Evolutionary conservation across 1,284 basidiomycete species (phyloP).

Genomic region (Naganishia albida): DNA sequence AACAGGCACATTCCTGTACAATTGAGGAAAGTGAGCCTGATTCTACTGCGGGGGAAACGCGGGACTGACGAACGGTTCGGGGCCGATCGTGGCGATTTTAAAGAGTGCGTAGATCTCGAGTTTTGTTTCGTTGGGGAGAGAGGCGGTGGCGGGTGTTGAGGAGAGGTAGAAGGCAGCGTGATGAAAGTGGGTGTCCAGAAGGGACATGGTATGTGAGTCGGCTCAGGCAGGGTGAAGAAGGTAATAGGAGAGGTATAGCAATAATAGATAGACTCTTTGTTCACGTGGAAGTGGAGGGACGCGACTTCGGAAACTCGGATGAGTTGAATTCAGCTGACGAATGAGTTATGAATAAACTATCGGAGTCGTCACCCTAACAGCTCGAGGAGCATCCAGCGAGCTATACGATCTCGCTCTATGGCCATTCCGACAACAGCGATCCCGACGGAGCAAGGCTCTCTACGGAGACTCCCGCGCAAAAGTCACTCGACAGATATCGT

Average conservation of each 20-base stretch:
- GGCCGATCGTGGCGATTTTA: constrained; percentile 31
- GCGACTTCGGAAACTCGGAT: too few species aligned
- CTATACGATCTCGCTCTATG: background rate
- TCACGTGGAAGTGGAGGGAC: constrained; percentile 2
- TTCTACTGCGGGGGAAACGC: background rate
- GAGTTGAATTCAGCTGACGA: background rate
- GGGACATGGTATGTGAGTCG: constrained; percentile 5
- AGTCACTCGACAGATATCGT: background rate
- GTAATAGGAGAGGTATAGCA: background rate
- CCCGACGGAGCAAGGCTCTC: background rate
- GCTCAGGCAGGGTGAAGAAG: background rate
- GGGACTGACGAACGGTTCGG: constrained; percentile 28
- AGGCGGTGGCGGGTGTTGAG: constrained; percentile 29
- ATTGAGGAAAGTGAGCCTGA: background rate
- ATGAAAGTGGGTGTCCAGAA: constrained; percentile 30
- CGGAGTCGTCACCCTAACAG: background rate
- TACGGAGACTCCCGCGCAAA: background rate
- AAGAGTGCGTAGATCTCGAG: constrained; percentile 34
- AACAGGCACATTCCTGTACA: constrained; percentile 20
- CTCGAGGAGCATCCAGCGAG: background rate
- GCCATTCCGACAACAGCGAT: background rate
- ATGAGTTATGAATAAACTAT: background rate
- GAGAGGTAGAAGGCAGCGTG: constrained; percentile 31
- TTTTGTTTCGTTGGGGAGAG: constrained; percentile 28
- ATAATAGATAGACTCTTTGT: background rate